Percentiles rank a stretch among this genome's conserved stretches.
Evolutionary conservation across 2,329 filamentous ascomycete genomes (phyloP).

Genomic region (Xylaria sp.): DNA sequence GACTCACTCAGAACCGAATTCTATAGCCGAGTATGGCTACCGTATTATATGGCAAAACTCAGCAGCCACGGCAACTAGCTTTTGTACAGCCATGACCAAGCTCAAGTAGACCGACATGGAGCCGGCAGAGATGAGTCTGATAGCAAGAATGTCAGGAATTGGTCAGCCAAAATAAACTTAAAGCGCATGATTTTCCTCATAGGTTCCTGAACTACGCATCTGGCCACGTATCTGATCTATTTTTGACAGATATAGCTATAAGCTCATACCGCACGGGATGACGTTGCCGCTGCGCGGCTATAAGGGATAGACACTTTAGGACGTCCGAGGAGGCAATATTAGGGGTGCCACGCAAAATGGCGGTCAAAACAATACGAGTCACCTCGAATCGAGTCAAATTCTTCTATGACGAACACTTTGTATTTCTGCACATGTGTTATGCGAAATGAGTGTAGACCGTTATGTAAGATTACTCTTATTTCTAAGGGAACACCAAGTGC

Average conservation of each 20-base stretch:
- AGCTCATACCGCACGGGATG: background rate
- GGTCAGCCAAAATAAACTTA: background rate
- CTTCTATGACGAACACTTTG: background rate
- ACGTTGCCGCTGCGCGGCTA: background rate
- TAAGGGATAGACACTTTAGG: background rate
- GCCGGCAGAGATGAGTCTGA: background rate
- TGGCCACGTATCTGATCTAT: background rate
- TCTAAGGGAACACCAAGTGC: constrained; percentile 1
- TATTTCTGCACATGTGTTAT: constrained; percentile 5
- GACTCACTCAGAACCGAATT: background rate
- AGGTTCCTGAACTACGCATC: background rate
- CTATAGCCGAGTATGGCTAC: background rate
- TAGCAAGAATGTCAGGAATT: background rate
- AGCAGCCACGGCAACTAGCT: background rate
- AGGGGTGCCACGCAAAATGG: background rate
- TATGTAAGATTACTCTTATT: background rate
- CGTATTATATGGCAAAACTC: too few relatives aligned
- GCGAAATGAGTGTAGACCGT: background rate
- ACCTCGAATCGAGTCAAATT: background rate
- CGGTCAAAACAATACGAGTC: background rate
- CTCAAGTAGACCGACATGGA: too few relatives aligned
- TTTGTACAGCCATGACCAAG: background rate
- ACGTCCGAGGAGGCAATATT: background rate
- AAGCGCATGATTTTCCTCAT: background rate
- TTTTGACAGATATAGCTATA: background rate